These are phyloP conservation scores for Penicillium sp. DNA, from an alignment of 2,329 filamentous ascomycete species.

Conservation along the genomic window DNA sequence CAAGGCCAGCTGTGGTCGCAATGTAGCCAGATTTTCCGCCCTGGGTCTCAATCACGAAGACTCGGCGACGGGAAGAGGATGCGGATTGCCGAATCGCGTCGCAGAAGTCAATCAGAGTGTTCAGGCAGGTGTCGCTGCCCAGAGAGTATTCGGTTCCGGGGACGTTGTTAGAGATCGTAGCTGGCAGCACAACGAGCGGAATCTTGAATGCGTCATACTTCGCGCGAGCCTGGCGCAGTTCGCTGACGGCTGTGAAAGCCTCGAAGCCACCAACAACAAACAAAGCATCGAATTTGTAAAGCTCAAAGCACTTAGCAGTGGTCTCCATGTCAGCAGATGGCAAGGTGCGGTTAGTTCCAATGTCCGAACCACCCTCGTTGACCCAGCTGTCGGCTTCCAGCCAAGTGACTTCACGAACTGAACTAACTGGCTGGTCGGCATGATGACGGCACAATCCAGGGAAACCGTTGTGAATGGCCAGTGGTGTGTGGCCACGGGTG, in stretches of 20 bases:
- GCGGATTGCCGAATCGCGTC: slow-evolving; percentile 98
- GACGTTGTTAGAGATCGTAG: slow-evolving; percentile 99
- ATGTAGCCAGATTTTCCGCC: slow-evolving; percentile 92
- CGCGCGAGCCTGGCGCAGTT: slow-evolving; percentile 75
- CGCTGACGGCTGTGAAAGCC: slow-evolving; percentile 85
- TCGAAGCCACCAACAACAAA: slow-evolving; percentile 95
- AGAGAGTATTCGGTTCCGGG: slow-evolving; percentile 96
- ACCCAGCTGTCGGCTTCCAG: slow-evolving; percentile 94
- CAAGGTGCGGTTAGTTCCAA: slow-evolving; percentile 92
- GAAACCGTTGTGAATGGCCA: slow-evolving; percentile 96
- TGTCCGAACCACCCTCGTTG: slow-evolving; percentile 93
- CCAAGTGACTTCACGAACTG: slow-evolving; percentile 85
- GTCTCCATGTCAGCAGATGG: slow-evolving; percentile 81
- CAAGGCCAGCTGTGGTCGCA: slow-evolving; percentile 81
- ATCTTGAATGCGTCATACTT: slow-evolving; percentile 85
- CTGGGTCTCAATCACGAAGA: slow-evolving; percentile 98
- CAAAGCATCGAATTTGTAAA: slow-evolving; percentile 84
- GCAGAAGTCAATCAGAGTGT: slow-evolving; percentile 90
- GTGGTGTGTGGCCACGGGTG: slow-evolving; percentile 82
- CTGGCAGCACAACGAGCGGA: slow-evolving; percentile 83
- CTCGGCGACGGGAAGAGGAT: slow-evolving; percentile 83
- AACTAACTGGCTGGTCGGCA: slow-evolving; percentile 71
- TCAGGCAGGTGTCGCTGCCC: slow-evolving; percentile 93
- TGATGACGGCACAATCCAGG: slow-evolving; percentile 90
- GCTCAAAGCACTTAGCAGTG: slow-evolving; percentile 76